These are phyloP conservation scores for Coffea humblotiana DNA, from an alignment of 305 asterid species.

Conservation along the genomic window DNA sequence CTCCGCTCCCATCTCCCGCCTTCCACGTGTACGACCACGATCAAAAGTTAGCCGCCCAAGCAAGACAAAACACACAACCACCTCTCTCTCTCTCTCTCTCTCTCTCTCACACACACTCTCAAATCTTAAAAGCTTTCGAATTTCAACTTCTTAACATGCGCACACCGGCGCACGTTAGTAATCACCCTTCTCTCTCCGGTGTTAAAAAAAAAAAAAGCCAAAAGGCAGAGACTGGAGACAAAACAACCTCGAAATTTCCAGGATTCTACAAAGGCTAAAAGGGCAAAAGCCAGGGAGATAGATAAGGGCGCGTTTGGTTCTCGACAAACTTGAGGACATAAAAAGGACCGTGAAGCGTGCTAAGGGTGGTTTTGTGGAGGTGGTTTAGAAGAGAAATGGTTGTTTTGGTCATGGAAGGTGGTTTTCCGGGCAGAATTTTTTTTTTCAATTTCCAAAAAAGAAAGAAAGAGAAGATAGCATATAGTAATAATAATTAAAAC, in stretches of 20 bases:
- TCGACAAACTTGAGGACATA: neutral
- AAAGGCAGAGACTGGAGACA: neutral
- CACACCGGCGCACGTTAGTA: conserved; percentile 36
- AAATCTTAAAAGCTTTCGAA: conserved; percentile 1
- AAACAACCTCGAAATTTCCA: neutral
- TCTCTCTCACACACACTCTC: too few species aligned
- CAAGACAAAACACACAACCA: neutral
- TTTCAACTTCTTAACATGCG: conserved; percentile 23
- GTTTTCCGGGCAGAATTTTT: conserved; percentile 1
- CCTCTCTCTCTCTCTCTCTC: neutral
- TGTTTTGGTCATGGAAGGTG: conserved; percentile 15
- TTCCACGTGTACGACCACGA: conserved; percentile 41
- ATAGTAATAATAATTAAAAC: too few species aligned
- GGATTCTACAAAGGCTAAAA: neutral
- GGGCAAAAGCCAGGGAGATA: neutral
- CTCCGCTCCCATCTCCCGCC: conserved; percentile 37
- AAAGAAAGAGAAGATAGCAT: too few species aligned
- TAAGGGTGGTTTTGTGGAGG: neutral
- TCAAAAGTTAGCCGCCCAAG: conserved; percentile 1
- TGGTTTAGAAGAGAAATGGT: conserved; percentile 5
- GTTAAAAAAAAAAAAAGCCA: neutral
- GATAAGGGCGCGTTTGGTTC: neutral
- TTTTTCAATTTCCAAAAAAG: neutral
- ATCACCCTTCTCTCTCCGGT: neutral
- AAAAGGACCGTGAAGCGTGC: neutral